Conservation (phyloP, 768 basidiomycete genomes). For the Amyloporia xantha region DNA sequence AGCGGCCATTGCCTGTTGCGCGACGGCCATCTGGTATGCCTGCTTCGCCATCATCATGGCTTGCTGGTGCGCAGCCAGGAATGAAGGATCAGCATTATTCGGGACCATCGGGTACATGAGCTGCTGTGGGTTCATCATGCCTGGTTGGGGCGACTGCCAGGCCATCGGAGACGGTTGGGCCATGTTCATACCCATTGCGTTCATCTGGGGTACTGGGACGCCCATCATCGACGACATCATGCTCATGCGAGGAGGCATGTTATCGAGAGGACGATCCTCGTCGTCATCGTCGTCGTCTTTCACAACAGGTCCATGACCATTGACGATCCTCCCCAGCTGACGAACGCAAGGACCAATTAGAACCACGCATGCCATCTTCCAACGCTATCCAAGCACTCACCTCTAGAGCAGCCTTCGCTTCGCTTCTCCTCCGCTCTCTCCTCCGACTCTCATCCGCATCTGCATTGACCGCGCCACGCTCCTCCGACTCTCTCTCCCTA, state of each 20-base stretch:
- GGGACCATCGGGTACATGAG: slow-evolving; percentile 23
- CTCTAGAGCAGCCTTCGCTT: slow-evolving; percentile 86
- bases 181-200: slow-evolving; percentile 22
- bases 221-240: slow-evolving; percentile 29
- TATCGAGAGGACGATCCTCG: slow-evolving; percentile 26
- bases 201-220: slow-evolving; percentile 6
- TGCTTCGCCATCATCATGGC: slow-evolving; percentile 86
- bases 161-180: slow-evolving; percentile 11
- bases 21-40: slow-evolving; percentile 84
- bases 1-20: slow-evolving; percentile 82
- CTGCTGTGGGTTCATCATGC: slow-evolving; percentile 30
- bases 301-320: slow-evolving; percentile 62
- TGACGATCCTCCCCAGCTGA: slow-evolving; percentile 84
- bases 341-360: too few relatives aligned
- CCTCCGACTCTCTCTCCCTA: slow-evolving; percentile 22
- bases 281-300: slow-evolving; percentile 34
- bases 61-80: slow-evolving; percentile 75
- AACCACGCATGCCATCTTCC: too few relatives aligned
- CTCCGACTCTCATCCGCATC: slow-evolving; percentile 46
- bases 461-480: slow-evolving; percentile 11
- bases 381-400: slow-evolving; percentile 34
- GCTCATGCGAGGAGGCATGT: slow-evolving; percentile 29
- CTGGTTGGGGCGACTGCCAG: slow-evolving; percentile 12
- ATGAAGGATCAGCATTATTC: slow-evolving; percentile 46
- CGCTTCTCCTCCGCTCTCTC: slow-evolving; percentile 67